Evolutionary conservation across 805 yeast genomes (phyloP), one percentile per base, ranked within the genome.

Genomic region (Schwanniomyces vanrijiae): DNA sequence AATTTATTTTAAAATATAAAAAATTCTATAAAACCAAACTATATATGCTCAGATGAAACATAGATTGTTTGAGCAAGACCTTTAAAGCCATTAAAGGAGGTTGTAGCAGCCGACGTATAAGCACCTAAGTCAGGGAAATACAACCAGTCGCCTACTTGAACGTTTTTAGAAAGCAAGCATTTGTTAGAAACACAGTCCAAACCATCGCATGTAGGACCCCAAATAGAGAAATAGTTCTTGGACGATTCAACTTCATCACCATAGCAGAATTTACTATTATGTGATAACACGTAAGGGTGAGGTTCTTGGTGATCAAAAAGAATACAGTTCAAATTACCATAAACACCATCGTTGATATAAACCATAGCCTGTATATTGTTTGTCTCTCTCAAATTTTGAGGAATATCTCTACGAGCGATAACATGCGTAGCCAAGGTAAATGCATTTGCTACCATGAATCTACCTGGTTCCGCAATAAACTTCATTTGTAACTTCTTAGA

Each of bases 181-280:
- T 71, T 73, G 40, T 73, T 64, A 16, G 86, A 65, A 48, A 92
- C 81, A 65, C 96, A 86, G 66, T 92, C 99, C 52, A 92, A 75
- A 3, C 97, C 97, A 68, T 92, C 99, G 71, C 99, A 92, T 16
- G 98, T 92, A 39, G 98, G 99, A 5, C 99, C 99, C 99, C 99
- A 92, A 50, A 94, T 77, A 3, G 96, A 88, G 44, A 79, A 85
- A 38, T 64, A 65, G 37, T 65, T 62, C 49, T 50, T 50, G 51
- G 47, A 43, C 25, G 65, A 72, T 18, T 42, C 44, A 42, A 45
- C 43, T 33, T 47, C 49, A 26, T 42, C 24, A 24, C 50, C 52
- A 55, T 75, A 78, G 50, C 66, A 66, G 61, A 76, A 80, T 39
- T 72, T 61, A 37, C 77, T 76, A 34, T 73, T 65, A 51, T 82